Base-by-base conservation (phyloP, 306 rosid genomes). In the Adenanthera pavonina region DNA sequence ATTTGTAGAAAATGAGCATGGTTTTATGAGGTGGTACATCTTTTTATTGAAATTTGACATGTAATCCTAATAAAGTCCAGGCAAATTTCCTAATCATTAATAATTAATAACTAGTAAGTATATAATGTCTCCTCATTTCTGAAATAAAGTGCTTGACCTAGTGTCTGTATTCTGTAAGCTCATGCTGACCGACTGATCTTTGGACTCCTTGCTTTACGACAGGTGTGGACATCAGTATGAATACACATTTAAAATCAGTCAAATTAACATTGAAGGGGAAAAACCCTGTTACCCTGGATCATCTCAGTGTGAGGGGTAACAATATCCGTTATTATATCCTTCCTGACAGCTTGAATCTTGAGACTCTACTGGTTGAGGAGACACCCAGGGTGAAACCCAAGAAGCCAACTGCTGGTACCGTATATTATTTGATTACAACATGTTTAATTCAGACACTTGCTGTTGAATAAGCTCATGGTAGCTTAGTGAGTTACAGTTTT, bases 251-350 rank as follows among this genome's bases (percentile, higher is more conserved):
- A 87, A 91, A 91, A 87, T 88, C 90, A 0, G 95, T 91, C 69
- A 91, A 91, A 60, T 91, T 91, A 56, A 91, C 93, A 17, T 71
- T 91, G 78, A 91, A 88, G 85, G 95, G 93, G 49, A 91, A 89
- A 84, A 91, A 88, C 80, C 95, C 95, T 52, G 92, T 89, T 72
- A 89, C 95, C 49, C 87, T 91, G 62, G 95, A 91, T 78, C 95
- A 91, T 85, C 92, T 91, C 78, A 91, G 95, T 68, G 93, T 91
- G 75, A 86, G 92, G 88, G 95, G 95, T 20, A 89, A 88, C 87
- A 69, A 46, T 46, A 69, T 69, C 56, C 74, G 74, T 44, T 69
- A 69, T 46, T 69, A 69, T 49, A 69, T 69, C 38, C 74, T 69
- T 69, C 74, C 74, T 46, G 74, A 69, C 34, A 69, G 74, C 54